Evolutionary conservation across 106 monocot genomes (phyloP), one percentile per base, ranked within the genome.

Genomic region (Cymbidium sinense): DNA sequence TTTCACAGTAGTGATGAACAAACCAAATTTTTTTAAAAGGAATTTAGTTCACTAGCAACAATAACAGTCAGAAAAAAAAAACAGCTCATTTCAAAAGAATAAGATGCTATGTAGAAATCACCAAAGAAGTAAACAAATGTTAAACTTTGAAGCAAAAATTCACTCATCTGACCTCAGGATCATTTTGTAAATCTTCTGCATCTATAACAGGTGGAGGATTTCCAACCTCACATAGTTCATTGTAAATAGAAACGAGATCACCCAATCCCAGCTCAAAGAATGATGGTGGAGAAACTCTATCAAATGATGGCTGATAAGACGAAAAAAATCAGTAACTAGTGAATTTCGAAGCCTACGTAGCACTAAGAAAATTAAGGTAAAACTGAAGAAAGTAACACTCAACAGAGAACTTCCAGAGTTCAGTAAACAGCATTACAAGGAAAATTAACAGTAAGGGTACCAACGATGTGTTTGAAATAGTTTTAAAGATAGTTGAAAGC

Each of bases 121-220:
- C n/a, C 37, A 39, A 74, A 43, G 9, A 74, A 25, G 11, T 27
- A 74, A 43, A 74, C 23, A 44, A 1, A 74, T 74, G 44, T 43
- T 71, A 36, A 71, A 39, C n/a, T 39, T 21, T 25, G 44, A 74
- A 33, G 34, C 35, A 20, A 34, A 47, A 47, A 35, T 35, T 34
- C 31, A 19, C 1, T 64, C 25, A 8, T 37, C 65, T 64, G 1
- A 96, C 96, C 93, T 96, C 89, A 31, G 96, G 91, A 77, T 96
- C 79, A 77, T 81, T 55, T 84, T 84, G 85, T 52, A 96, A 77
- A 88, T 93, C 88, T 43, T 96, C 93, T 23, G 88, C 86, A 88
- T 96, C 96, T 84, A 96, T 89, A 54, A 96, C 73, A 35, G 96
- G 89, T 36, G 96, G 96, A 78, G 93, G 81, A 33, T 88, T 88